These are phyloP conservation scores for Thyridium curvatum DNA, from an alignment of 2,329 filamentous ascomycete species.

Conservation along the genomic window DNA sequence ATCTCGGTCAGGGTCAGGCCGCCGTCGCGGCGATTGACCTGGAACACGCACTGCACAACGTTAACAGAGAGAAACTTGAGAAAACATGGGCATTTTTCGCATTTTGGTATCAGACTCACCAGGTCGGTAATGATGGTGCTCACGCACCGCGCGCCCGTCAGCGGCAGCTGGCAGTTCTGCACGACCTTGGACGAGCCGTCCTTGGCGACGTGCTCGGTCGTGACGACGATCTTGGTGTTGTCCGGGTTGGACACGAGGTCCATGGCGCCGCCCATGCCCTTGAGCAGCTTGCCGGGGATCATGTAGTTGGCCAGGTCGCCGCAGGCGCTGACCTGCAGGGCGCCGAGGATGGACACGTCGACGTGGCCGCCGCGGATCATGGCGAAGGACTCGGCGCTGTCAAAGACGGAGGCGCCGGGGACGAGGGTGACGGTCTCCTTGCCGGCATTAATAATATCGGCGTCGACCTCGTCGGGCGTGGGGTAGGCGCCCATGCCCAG, in stretches of 20 bases:
- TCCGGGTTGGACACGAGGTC: conserved; percentile 67
- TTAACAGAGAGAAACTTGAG: neutral
- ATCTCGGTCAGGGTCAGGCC: conserved; percentile 63
- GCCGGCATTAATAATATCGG: conserved; percentile 80
- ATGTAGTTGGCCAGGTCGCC: conserved; percentile 87
- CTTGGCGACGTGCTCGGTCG: conserved; percentile 65
- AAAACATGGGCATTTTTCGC: no score
- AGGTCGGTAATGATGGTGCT: conserved; percentile 70
- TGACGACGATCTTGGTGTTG: conserved; percentile 65
- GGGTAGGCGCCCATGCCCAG: conserved; percentile 80
- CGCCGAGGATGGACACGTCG: conserved; percentile 76
- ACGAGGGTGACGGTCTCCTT: conserved; percentile 82
- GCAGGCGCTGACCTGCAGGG: conserved; percentile 71
- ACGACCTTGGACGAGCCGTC: conserved; percentile 63
- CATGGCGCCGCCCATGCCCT: conserved; percentile 81
- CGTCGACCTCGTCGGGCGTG: conserved; percentile 61
- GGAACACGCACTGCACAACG: conserved; percentile 57
- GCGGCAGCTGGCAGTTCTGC: conserved; percentile 54
- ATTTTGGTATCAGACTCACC: no score
- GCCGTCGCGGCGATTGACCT: conserved; percentile 57
- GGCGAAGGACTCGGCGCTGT: conserved; percentile 73
- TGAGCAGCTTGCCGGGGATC: conserved; percentile 81
- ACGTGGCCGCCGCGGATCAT: conserved; percentile 86
- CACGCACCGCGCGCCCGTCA: conserved; percentile 61
- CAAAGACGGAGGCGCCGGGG: conserved; percentile 71